Evolutionary conservation across 371 early-diverging fungal genomes (phyloP).

Genomic region (Mucor saturninus): DNA sequence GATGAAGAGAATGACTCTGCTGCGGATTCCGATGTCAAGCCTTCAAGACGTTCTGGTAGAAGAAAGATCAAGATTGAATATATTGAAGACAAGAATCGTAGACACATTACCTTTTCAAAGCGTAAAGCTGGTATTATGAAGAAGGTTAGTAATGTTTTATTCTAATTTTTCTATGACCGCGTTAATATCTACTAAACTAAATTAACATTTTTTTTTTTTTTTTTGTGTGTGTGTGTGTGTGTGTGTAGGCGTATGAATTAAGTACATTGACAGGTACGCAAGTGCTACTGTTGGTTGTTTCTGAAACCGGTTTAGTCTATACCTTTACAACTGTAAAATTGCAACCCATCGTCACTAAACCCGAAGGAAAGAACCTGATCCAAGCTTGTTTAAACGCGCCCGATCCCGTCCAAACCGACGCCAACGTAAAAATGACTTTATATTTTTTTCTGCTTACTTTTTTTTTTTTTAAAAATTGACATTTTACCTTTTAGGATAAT

Average conservation of each 20-base stretch:
- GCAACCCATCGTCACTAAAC: slow-evolving; percentile 93
- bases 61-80: slow-evolving; percentile 97
- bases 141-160: slow-evolving; percentile 63
- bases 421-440: slow-evolving; percentile 13
- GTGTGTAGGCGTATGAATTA: slow-evolving; percentile 89
- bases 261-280: slow-evolving; percentile 97
- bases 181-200: not conserved
- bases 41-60: slow-evolving; percentile 75
- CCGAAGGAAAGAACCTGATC: slow-evolving; percentile 94
- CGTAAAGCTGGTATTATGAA: slow-evolving; percentile 99
- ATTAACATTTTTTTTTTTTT: not conserved
- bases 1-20: slow-evolving; percentile 36
- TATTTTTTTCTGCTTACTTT: not conserved
- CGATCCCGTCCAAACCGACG: slow-evolving; percentile 48
- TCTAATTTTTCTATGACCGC: not conserved
- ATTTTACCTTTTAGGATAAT: slow-evolving; percentile 5
- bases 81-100: slow-evolving; percentile 92
- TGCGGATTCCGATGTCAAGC: slow-evolving; percentile 52
- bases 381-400: slow-evolving; percentile 95
- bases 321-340: slow-evolving; percentile 98
- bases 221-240: not conserved
- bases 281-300: slow-evolving; percentile 95
- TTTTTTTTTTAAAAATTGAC: not conserved
- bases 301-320: slow-evolving; percentile 98
- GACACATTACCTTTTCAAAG: slow-evolving; percentile 98